These are phyloP conservation scores for Ceriops tagal DNA, from an alignment of 345 rosid genomes.

Conservation along the genomic window DNA sequence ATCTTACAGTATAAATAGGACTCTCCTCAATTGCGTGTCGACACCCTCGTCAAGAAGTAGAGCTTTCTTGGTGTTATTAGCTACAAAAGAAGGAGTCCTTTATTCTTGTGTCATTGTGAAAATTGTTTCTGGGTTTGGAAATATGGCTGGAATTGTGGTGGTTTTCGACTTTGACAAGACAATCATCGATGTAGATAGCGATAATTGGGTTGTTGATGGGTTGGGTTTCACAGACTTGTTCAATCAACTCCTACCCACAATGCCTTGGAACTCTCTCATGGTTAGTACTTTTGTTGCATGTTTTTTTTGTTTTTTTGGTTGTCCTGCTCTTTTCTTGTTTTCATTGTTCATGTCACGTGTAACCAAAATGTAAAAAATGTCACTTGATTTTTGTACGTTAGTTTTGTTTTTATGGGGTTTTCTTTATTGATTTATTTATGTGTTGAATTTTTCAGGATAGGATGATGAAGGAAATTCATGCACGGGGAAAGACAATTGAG, in stretches of 20 bases:
- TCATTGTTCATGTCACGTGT: not conserved
- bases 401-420: not conserved
- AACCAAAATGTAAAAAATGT: not conserved
- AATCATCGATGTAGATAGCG: constrained; percentile 81
- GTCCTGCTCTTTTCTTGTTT: not conserved
- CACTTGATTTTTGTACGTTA: too few species aligned
- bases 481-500: constrained; percentile 52
- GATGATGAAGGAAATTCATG: constrained; percentile 75
- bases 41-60: too few species aligned
- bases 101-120: not conserved
- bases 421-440: not conserved
- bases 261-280: constrained; percentile 93
- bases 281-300: constrained; percentile 23
- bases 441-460: constrained; percentile 44
- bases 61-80: not conserved
- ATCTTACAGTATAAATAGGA: constrained; percentile 37
- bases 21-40: not conserved
- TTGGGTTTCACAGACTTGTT: constrained; percentile 71
- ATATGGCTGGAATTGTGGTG: constrained; percentile 49
- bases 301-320: not conserved
- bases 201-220: constrained; percentile 74
- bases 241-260: constrained; percentile 78
- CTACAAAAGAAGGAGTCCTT: not conserved
- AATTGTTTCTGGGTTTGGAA: not conserved
- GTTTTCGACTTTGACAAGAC: constrained; percentile 89